Base-by-base conservation (phyloP, 306 rosid species). In the Casuarina equisetifolia region DNA sequence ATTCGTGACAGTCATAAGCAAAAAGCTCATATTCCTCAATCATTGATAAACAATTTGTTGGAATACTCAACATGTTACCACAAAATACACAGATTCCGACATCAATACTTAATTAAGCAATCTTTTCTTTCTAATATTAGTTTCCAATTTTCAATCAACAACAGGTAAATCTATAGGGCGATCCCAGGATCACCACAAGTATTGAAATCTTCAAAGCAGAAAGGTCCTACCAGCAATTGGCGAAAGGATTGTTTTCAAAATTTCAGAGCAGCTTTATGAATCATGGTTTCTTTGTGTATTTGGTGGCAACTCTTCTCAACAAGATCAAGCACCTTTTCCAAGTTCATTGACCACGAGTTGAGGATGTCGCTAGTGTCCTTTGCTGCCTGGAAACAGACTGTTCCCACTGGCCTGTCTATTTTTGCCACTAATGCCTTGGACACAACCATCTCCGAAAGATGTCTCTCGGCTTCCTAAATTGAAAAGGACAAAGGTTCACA, bases 391-490 rank as follows among this genome's bases (percentile, higher is more conserved):
- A 92, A 95, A 78, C 89, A 87, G 50, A 92, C 89, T 66, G 91
- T 71, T 45, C 97, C 99, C 89, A 74, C 44, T 13, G 99, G 99
- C 82, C 99, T 86, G 78, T 95, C 99, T 74, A 95, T 92, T 87
- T 95, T 95, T 2, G 97, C 97, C 42, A 92, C 85, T 66, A 95
- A 71, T 2, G 97, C 97, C 89, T 95, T 95, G 38, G 99, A 91
- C 82, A 95, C 99, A 39, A 95, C 99, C 99, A 95, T 95, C 13
- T 92, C 99, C 10, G 99, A 95, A 46, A 95, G 94, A 85, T 95
- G 97, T 83, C 88, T 95, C 94, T 95, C 97, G 17, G 96, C 96
- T 73, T 95, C 99, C 99, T 95, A 84, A 69, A 75, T 61, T 44
- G 45, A 46, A 35, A 9, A 50, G 20, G 55, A 49, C 32, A 61